Conservation (phyloP, 495 filamentous ascomycete species). For the Aspergillus homomorphus region DNA sequence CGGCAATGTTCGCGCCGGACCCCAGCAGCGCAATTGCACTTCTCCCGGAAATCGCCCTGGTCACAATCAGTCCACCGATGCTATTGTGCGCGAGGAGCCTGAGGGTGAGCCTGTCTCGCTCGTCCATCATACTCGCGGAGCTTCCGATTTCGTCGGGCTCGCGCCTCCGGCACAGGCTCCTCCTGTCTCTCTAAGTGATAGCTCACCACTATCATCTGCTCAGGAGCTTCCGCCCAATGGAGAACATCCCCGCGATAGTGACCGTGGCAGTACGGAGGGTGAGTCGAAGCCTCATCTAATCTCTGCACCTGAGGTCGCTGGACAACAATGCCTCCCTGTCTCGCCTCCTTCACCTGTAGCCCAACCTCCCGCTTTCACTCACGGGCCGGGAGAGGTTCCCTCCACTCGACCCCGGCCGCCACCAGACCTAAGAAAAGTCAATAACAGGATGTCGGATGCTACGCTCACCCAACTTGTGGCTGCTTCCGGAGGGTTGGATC, state of each 20-base stretch:
- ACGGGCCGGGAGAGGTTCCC: conserved; percentile 65
- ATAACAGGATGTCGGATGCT: conserved; percentile 73
- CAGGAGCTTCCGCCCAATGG: conserved; percentile 41
- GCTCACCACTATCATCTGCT: conserved; percentile 31
- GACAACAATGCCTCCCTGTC: conserved; percentile 51
- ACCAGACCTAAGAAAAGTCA: conserved; percentile 71
- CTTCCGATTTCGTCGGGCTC: conserved; percentile 51
- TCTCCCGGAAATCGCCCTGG: conserved; percentile 49
- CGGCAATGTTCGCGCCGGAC: conserved; percentile 32
- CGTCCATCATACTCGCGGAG: conserved; percentile 48
- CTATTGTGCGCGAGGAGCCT: conserved; percentile 31
- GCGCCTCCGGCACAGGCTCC: conserved; percentile 21
- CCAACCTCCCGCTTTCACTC: conserved; percentile 71
- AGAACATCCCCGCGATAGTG: conserved; percentile 26
- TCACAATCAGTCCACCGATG: conserved; percentile 40
- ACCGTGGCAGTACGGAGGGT: conserved; percentile 58
- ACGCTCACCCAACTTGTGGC: conserved; percentile 75
- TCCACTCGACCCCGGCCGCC: conserved; percentile 64
- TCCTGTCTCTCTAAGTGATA: conserved; percentile 26
- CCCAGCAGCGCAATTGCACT: conserved; percentile 41
- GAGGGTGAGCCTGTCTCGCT: conserved; percentile 37
- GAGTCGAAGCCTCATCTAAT: conserved; percentile 40
- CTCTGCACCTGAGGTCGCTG: conserved; percentile 22
- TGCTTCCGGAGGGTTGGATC: conserved; percentile 50
- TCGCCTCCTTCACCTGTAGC: conserved; percentile 70